These are phyloP conservation scores for Paraurostyla sp. DNA, from an alignment of 73 alveolate species.

Conservation along the genomic window DNA sequence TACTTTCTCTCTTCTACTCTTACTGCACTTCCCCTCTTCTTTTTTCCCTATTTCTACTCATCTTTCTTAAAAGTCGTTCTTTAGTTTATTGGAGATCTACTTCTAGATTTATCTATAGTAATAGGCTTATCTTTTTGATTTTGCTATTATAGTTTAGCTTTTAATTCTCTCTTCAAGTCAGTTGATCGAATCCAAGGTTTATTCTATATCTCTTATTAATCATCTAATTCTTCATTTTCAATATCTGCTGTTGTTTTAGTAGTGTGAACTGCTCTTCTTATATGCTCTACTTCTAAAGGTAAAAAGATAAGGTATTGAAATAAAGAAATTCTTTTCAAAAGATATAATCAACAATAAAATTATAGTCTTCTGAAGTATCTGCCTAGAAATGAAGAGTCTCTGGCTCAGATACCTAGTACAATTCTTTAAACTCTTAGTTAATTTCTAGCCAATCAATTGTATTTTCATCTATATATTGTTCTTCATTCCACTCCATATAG, in stretches of 20 bases:
- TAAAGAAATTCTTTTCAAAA: background rate
- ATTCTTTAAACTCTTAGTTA: background rate
- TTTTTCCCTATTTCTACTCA: background rate
- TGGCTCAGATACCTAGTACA: background rate
- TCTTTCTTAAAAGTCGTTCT: background rate
- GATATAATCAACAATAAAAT: constrained; percentile 48
- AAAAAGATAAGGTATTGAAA: constrained; percentile 18
- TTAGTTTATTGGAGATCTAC: background rate
- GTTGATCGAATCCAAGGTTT: constrained; percentile 20
- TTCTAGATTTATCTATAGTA: background rate
- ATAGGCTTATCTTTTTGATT: background rate
- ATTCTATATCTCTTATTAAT: constrained; percentile 1
- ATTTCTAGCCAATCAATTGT: background rate
- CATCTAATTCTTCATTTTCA: background rate
- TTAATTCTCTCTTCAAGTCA: constrained; percentile 16
- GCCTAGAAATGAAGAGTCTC: background rate
- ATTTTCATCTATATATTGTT: background rate
- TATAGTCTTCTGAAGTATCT: constrained; percentile 22
- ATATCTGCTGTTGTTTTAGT: background rate
- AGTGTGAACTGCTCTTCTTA: constrained; percentile 56
- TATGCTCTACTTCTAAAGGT: constrained; percentile 56
- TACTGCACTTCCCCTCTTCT: background rate
- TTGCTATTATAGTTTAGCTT: background rate
- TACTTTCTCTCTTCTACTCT: background rate
- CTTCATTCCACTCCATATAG: constrained; percentile 25